phyloP scores from a whole-genome alignment of 2,329 filamentous ascomycete species.

The Venturia oleaginea region DNA sequence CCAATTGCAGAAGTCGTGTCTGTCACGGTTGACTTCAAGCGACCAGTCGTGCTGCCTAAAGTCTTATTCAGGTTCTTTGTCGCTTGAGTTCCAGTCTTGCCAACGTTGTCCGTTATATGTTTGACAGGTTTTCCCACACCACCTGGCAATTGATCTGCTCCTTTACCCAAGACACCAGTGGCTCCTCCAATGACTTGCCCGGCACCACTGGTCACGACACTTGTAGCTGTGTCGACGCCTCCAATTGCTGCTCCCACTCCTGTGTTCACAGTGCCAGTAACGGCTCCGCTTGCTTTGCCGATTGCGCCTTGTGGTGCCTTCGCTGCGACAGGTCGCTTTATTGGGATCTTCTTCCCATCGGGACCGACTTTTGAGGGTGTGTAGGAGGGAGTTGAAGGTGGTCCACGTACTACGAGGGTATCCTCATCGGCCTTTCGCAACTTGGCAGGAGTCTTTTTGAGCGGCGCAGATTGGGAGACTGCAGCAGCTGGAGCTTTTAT shows the following conservation, averaged over 20 bases:
- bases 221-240: constrained; percentile 17
- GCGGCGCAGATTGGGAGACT: constrained; percentile 16
- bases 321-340: constrained; percentile 22
- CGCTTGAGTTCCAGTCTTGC: constrained; percentile 33
- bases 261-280: constrained; percentile 29
- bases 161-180: constrained; percentile 30
- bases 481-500: constrained; percentile 13
- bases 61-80: constrained; percentile 34
- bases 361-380: not conserved
- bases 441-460: constrained; percentile 22
- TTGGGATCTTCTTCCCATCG: constrained; percentile 20
- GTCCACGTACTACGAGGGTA: not conserved
- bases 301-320: constrained; percentile 29
- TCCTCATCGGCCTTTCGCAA: constrained; percentile 13
- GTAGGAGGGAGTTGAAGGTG: constrained; percentile 18
- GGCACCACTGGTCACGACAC: constrained; percentile 19
- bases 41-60: constrained; percentile 30
- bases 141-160: constrained; percentile 25
- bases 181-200: constrained; percentile 26
- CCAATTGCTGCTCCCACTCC: constrained; percentile 24
- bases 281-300: constrained; percentile 25
- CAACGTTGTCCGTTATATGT: constrained; percentile 32
- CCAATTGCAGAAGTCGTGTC: constrained; percentile 37
- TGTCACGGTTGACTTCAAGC: constrained; percentile 33
- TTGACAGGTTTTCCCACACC: constrained; percentile 29